These are phyloP conservation scores for Macrophomina tecta DNA, from an alignment of 2,329 filamentous ascomycete genomes.

Conservation along the genomic window DNA sequence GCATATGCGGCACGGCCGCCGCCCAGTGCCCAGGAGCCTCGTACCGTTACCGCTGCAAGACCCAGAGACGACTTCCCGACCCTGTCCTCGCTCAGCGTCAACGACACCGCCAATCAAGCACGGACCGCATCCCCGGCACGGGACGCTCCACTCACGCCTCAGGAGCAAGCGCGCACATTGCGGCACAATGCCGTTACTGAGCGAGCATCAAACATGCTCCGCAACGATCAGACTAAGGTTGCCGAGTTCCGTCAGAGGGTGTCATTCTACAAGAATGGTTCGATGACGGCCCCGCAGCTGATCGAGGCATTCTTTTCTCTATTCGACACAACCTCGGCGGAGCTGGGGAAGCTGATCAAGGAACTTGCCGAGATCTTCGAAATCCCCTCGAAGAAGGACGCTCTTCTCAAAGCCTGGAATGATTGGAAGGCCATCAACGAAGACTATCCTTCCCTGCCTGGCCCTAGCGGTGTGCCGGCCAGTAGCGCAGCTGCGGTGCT, in stretches of 20 bases:
- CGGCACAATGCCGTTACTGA: conserved; percentile 86
- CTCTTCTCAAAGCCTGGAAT: conserved; percentile 83
- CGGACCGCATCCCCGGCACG: conserved; percentile 40
- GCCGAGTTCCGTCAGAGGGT: conserved; percentile 78
- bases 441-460: conserved; percentile 88
- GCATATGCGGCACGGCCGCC: conserved; percentile 56
- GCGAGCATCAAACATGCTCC: conserved; percentile 79
- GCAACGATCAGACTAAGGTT: conserved; percentile 77
- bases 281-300: conserved; percentile 74
- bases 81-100: conserved; percentile 20
- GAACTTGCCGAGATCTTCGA: conserved; percentile 95
- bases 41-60: conserved; percentile 48
- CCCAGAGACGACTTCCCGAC: conserved; percentile 33
- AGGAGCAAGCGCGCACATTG: conserved; percentile 79
- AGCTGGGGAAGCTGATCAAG: conserved; percentile 86
- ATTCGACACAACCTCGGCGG: conserved; percentile 79
- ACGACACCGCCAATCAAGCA: conserved; percentile 24
- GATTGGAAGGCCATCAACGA: conserved; percentile 96
- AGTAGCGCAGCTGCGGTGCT: conserved; percentile 58
- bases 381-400: conserved; percentile 73
- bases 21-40: conserved; percentile 42
- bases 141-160: conserved; percentile 65
- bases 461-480: conserved; percentile 65
- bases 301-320: conserved; percentile 88
- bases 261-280: conserved; percentile 74